These are phyloP conservation scores for Stramenopiles sp. DNA, from an alignment of 352 stramenopile species.

Conservation along the genomic window DNA sequence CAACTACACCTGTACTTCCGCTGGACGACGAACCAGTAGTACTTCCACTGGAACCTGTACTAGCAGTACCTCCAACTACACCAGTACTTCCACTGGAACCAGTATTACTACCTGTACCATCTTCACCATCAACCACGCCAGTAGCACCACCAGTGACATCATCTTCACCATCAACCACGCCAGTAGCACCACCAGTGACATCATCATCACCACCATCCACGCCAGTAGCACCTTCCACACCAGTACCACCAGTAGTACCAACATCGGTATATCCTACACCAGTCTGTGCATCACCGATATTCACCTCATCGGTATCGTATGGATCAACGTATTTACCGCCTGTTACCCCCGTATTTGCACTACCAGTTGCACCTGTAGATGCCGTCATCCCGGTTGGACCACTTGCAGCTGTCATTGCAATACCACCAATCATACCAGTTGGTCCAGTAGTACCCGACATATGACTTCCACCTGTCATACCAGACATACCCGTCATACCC, in stretches of 20 bases:
- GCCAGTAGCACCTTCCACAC: background rate
- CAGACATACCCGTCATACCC: background rate
- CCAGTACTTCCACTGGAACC: background rate
- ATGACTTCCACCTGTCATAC: background rate
- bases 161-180: background rate
- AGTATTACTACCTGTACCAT: background rate
- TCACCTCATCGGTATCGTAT: background rate
- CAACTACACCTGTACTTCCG: no score
- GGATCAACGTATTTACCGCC: background rate
- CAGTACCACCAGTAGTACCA: background rate
- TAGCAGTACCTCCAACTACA: background rate
- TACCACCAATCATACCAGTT: background rate
- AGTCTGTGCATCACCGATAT: conserved; percentile 5
- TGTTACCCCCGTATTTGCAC: background rate
- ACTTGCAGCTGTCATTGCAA: background rate
- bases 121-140: background rate
- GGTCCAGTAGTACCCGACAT: background rate
- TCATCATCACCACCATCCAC: background rate
- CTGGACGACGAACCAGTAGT: background rate
- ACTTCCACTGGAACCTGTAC: background rate
- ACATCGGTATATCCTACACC: background rate
- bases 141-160: background rate
- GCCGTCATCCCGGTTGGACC: background rate
- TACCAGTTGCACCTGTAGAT: background rate
- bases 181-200: background rate